Conservation (phyloP, 176 grass and related monocot species). For the Tillandsia leiboldiana region DNA sequence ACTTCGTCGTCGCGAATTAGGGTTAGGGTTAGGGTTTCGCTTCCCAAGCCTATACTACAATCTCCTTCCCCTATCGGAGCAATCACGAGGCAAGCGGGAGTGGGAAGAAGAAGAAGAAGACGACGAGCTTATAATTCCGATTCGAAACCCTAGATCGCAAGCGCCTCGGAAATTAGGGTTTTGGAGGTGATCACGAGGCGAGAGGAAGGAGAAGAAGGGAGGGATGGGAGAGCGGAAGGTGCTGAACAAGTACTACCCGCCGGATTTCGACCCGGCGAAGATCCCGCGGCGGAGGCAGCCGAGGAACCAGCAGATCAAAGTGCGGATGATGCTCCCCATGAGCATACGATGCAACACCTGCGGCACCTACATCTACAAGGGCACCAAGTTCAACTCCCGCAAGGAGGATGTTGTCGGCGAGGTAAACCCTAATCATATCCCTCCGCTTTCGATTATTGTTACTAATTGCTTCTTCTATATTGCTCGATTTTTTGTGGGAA, state of each 20-base stretch:
- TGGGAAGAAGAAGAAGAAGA: too few species aligned
- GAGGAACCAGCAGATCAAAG: conserved; percentile 70
- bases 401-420: conserved; percentile 64
- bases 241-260: conserved; percentile 70
- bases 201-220: not conserved
- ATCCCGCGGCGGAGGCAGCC: conserved; percentile 54
- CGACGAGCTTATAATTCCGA: too few species aligned
- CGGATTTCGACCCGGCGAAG: conserved; percentile 66
- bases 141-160: not conserved
- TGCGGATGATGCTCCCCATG: conserved; percentile 82
- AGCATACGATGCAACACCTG: conserved; percentile 65
- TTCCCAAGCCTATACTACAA: too few species aligned
- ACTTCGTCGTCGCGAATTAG: too few species aligned
- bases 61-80: too few species aligned
- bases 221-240: conserved; percentile 29
- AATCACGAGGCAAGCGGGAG: too few species aligned
- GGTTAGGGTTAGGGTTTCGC: too few species aligned
- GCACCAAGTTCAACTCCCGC: conserved; percentile 81
- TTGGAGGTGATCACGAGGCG: not conserved
- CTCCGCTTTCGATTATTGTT: not conserved
- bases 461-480: not conserved
- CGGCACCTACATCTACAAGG: conserved; percentile 72
- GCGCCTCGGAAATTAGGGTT: not conserved
- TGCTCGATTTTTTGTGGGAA: too few species aligned
- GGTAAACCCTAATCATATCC: conserved; percentile 5